Conservation (phyloP, 768 basidiomycete species). For the Asterophora parasitica region DNA sequence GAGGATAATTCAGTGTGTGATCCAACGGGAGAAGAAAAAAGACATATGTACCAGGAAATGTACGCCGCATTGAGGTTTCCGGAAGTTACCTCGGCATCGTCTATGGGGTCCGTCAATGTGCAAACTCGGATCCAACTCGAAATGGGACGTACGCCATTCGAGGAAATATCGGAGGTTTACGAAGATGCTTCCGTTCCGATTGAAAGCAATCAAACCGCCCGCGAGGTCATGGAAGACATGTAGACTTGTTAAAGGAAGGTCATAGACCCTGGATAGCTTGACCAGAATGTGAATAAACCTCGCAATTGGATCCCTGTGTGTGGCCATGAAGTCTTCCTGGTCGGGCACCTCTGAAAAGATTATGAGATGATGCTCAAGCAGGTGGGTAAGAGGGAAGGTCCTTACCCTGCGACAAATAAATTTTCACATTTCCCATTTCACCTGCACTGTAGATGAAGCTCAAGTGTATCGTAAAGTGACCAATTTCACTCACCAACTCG, state of each 20-base stretch:
- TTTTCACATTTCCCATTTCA: constrained; percentile 54
- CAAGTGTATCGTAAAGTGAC: not conserved
- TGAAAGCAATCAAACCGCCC: constrained; percentile 91
- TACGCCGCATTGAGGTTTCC: constrained; percentile 59
- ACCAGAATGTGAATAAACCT: constrained; percentile 71
- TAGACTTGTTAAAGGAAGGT: constrained; percentile 64
- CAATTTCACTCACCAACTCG: constrained; percentile 45
- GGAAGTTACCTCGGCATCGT: constrained; percentile 59
- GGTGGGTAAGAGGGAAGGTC: not conserved
- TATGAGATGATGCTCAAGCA: not conserved
- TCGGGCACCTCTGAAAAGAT: constrained; percentile 50
- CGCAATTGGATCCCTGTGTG: constrained; percentile 52
- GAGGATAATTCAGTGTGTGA: not conserved
- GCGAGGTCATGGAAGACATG: constrained; percentile 83
- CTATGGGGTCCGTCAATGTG: constrained; percentile 29
- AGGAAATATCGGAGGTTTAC: constrained; percentile 83
- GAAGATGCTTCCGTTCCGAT: constrained; percentile 83
- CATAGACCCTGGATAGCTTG: constrained; percentile 66
- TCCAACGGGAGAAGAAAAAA: not conserved
- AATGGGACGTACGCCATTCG: constrained; percentile 71
- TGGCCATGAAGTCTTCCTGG: constrained; percentile 40
- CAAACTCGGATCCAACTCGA: not conserved
- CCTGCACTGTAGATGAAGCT: constrained; percentile 31
- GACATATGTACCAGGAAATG: constrained; percentile 63
- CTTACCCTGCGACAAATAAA: constrained; percentile 62